Evolutionary conservation across 2,329 filamentous ascomycete genomes (phyloP).

Genomic region (Elsinoe necatrix): DNA sequence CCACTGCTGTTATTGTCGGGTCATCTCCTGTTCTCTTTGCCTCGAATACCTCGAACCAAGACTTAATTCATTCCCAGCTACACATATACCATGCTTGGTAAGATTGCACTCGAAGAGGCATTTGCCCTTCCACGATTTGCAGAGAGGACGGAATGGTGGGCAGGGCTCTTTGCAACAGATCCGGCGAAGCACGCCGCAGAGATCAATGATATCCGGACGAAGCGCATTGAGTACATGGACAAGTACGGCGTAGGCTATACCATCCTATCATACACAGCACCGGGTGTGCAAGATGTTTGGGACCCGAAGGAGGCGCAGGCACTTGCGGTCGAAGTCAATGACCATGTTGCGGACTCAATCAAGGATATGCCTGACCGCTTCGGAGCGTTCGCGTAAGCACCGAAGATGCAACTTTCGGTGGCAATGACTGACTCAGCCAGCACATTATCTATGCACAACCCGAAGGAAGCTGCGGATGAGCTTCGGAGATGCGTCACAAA

Average conservation of each 20-base stretch:
- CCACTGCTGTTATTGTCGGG: not conserved
- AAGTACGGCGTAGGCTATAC: slow-evolving; percentile 41
- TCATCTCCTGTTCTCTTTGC: not conserved
- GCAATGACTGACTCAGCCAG: slow-evolving; percentile 10
- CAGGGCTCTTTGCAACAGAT: slow-evolving; percentile 50
- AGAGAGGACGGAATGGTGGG: slow-evolving; percentile 55
- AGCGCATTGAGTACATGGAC: slow-evolving; percentile 37
- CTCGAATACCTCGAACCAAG: no score
- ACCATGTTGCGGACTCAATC: slow-evolving; percentile 39
- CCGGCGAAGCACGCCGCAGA: slow-evolving; percentile 49
- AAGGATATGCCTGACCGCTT: slow-evolving; percentile 36
- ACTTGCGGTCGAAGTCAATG: slow-evolving; percentile 40
- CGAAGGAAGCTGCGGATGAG: slow-evolving; percentile 43
- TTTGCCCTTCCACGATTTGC: slow-evolving; percentile 52
- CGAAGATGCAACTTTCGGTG: not conserved
- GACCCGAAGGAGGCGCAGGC: slow-evolving; percentile 37
- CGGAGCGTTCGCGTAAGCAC: slow-evolving; percentile 35
- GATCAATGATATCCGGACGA: slow-evolving; percentile 43
- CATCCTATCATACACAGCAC: slow-evolving; percentile 42
- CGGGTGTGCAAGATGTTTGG: slow-evolving; percentile 42
- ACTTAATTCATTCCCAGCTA: not conserved
- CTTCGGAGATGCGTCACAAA: slow-evolving; percentile 47
- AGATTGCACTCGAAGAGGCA: slow-evolving; percentile 55
- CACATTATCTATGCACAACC: slow-evolving; percentile 41
- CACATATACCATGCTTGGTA: slow-evolving; percentile 44